Percentiles rank a stretch among this genome's conserved stretches.
Conservation (phyloP, 1,139 yeast species). For the Candida tunisiensis region DNA sequence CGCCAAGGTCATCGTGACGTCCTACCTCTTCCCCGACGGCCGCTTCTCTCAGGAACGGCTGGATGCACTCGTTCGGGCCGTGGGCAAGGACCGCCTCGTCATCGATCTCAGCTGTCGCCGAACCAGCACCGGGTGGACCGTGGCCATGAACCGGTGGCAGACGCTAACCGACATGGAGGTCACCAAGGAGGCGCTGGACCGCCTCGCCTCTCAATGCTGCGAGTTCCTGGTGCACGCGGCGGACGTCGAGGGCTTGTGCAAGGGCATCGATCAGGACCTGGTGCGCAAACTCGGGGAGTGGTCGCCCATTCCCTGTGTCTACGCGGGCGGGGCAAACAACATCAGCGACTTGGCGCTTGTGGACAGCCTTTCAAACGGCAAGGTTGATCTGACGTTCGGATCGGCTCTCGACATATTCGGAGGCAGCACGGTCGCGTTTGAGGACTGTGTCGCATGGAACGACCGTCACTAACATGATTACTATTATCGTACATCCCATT, state of each 20-base stretch:
- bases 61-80: slow-evolving; percentile 25
- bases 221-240: slow-evolving; percentile 95
- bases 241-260: slow-evolving; percentile 91
- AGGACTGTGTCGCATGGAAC: slow-evolving; percentile 67
- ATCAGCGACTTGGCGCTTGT: slow-evolving; percentile 53
- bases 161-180: slow-evolving; percentile 56
- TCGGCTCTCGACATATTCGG: slow-evolving; percentile 92
- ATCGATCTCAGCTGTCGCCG: slow-evolving; percentile 80
- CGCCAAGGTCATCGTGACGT: slow-evolving; percentile 77
- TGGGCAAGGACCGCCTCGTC: slow-evolving; percentile 59
- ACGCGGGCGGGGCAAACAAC: slow-evolving; percentile 93
- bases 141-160: slow-evolving; percentile 97
- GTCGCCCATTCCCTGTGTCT: slow-evolving; percentile 65
- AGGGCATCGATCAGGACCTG: slow-evolving; percentile 72
- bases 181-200: slow-evolving; percentile 31
- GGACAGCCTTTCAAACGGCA: slow-evolving; percentile 48
- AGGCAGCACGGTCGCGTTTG: slow-evolving; percentile 58
- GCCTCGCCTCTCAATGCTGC: slow-evolving; percentile 48
- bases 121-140: slow-evolving; percentile 47
- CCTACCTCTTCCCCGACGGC: slow-evolving; percentile 62
- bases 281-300: slow-evolving; percentile 63
- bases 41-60: slow-evolving; percentile 41
- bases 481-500: neutral
- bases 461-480: slow-evolving; percentile 1
- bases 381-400: slow-evolving; percentile 84